phyloP scores from a whole-genome alignment of 2,329 filamentous ascomycete species.

The Talaromyces islandicus region DNA sequence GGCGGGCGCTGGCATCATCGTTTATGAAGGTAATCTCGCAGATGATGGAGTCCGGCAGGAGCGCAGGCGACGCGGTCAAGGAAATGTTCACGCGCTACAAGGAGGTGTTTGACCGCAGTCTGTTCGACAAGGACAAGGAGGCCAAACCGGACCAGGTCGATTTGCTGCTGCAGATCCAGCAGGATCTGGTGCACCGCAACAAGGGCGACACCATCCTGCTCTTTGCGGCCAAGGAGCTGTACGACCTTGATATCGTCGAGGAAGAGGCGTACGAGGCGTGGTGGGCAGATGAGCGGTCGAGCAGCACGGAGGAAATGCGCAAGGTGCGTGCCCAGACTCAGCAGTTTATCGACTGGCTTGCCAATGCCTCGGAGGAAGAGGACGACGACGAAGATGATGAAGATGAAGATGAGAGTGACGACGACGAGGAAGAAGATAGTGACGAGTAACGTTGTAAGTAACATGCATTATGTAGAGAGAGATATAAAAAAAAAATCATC shows the following conservation, averaged over 20 bases:
- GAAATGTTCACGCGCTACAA: conserved; percentile 59
- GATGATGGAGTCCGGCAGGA: conserved; percentile 47
- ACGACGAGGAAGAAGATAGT: not conserved
- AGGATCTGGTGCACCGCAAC: conserved; percentile 62
- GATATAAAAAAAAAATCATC: too few species aligned
- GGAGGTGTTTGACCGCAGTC: conserved; percentile 52
- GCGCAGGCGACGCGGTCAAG: conserved; percentile 60
- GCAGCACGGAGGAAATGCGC: conserved; percentile 61
- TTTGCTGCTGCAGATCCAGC: conserved; percentile 75
- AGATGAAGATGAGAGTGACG: conserved; percentile 46
- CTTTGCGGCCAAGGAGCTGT: conserved; percentile 75
- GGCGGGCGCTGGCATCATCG: conserved; percentile 75
- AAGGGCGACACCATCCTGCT: conserved; percentile 66
- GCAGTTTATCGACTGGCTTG: conserved; percentile 77
- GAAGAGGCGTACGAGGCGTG: conserved; percentile 83
- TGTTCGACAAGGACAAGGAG: conserved; percentile 51
- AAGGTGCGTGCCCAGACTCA: conserved; percentile 67
- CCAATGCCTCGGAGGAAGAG: conserved; percentile 65
- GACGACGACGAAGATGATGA: conserved; percentile 61
- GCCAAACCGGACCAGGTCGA: conserved; percentile 70
- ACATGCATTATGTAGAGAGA: not conserved
- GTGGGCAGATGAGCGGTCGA: conserved; percentile 73
- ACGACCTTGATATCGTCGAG: conserved; percentile 76
- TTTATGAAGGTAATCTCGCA: conserved; percentile 77
- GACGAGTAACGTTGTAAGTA: not conserved